Evolutionary conservation across 176 grass and related monocot species (phyloP), one percentile per base, ranked within the genome.

Genomic region (Avena sativa): DNA sequence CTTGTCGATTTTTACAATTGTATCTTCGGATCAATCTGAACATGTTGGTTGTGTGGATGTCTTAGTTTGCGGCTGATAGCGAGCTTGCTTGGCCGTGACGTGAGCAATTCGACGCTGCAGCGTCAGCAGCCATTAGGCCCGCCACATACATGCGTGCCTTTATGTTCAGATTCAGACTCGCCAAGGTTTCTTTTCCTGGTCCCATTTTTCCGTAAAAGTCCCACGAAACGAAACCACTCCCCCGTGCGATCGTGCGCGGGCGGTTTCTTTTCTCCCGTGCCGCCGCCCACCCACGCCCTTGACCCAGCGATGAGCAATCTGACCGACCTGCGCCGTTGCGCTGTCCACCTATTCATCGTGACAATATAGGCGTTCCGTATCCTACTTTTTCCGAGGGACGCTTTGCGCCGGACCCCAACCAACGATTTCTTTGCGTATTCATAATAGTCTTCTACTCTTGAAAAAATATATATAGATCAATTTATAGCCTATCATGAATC

Each of bases 71-170:
- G 66, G 67, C 16, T 6, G 38, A 9, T 47, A 46, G 9, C 19
- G 4, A 0, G 5, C 16, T 23, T 6, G 19, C 47, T 13, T 26
- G 12, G 13, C 4, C 7, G 21, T 91, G 89, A 88, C 19, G 89
- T 8, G 51, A 83, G 74, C 84, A 56, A 61, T 43, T 71, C 71
- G 83, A 61, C 7, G 40, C 40, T 14, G 13, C 62, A 4, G 20
- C 71, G 62, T 90, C 78, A 78, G 79, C 84, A 71, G 12, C 9
- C 77, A 59, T 8, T 43, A 43, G 6, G 6, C 40, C 40, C 40
- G 40, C 40, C 40, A 43, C 40, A 43, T 43, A 43, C 40, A 43
- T 43, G 40, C 40, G 6, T 43, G 40, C 40, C 0, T 43, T 43
- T 43, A 4, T 43, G 40, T 43, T 43, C 40, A 43, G 40, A 43